phyloP scores from a whole-genome alignment of 2,329 filamentous ascomycete genomes.

The Aspergillus pseudoviridinutans region DNA sequence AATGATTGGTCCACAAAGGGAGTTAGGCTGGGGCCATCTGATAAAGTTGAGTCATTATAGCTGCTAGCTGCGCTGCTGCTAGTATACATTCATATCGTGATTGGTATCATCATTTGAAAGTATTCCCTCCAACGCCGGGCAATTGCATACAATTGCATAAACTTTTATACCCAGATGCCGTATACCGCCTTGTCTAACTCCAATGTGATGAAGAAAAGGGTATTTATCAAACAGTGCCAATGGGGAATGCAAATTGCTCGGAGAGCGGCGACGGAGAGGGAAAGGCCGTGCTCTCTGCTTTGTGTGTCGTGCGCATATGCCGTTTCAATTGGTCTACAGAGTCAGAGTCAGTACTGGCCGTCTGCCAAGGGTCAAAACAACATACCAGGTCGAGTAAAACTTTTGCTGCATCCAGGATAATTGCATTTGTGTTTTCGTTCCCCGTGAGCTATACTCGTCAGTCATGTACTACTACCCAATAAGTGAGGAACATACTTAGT shows the following conservation, averaged over 20 bases:
- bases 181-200: background rate
- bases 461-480: background rate
- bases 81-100: constrained; percentile 2
- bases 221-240: constrained; percentile 15
- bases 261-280: constrained; percentile 25
- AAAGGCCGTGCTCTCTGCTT: constrained; percentile 18
- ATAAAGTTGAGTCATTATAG: background rate
- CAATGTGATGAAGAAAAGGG: background rate
- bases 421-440: constrained; percentile 41
- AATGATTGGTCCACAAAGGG: constrained; percentile 18
- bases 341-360: constrained; percentile 5
- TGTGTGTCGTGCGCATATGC: constrained; percentile 37
- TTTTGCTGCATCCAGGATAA: constrained; percentile 38
- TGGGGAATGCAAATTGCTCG: constrained; percentile 19
- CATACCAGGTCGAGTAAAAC: constrained; percentile 43
- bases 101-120: background rate
- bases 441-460: constrained; percentile 31
- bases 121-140: background rate
- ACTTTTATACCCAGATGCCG: background rate
- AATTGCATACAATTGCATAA: background rate
- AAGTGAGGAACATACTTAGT: constrained; percentile 31
- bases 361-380: background rate
- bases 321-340: constrained; percentile 40
- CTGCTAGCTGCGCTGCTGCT: background rate
- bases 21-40: background rate